Evolutionary conservation across 2,329 filamentous ascomycete genomes (phyloP), one percentile per base, ranked within the genome.

Genomic region (Talaromyces albobiverticillius): DNA sequence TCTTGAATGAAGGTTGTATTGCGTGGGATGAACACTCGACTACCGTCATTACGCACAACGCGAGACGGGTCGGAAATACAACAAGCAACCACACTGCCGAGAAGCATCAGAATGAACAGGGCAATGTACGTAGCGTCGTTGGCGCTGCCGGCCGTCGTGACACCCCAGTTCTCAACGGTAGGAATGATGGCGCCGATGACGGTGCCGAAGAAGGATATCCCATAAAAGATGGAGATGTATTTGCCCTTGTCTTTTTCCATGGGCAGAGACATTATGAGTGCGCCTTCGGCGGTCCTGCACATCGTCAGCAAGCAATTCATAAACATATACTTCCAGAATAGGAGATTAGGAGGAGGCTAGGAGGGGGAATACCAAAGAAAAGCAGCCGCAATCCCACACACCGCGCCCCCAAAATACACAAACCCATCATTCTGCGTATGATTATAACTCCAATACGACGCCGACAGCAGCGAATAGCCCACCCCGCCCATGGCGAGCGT

Each of bases 231-330:
- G 58, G 86, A 86, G 67, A 94, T 90, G 71, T 90, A 93, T 57
- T 84, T 82, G 40, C 89, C 89, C 77, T 93, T 93, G 59, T 82
- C 80, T 42, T 81, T 71, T 72, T 93, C 89, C n/a, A 82, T 76
- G 3, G 89, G 89, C 66, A 92, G 92, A 8, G 86, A 82, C 82
- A 92, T 89, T 87, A 93, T 92, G 66, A 93, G 89, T 56, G 88
- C 85, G 56, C 89, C 89, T 73, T 93, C 89, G 1, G 87, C 89
- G 31, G 86, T 87, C 58, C 58, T 60, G 16, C 2, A 47, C n/a
- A n/a, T n/a, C n/a, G n/a, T n/a, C n/a, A n/a, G n/a, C n/a, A n/a
- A n/a, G n/a, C n/a, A n/a, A n/a, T n/a, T n/a, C n/a, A n/a, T n/a
- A n/a, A n/a, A n/a, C n/a, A n/a, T n/a, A n/a, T n/a, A n/a, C n/a